Evolutionary conservation across 2,329 filamentous ascomycete species (phyloP).

Genomic region (Pseudopithomyces chartarum): DNA sequence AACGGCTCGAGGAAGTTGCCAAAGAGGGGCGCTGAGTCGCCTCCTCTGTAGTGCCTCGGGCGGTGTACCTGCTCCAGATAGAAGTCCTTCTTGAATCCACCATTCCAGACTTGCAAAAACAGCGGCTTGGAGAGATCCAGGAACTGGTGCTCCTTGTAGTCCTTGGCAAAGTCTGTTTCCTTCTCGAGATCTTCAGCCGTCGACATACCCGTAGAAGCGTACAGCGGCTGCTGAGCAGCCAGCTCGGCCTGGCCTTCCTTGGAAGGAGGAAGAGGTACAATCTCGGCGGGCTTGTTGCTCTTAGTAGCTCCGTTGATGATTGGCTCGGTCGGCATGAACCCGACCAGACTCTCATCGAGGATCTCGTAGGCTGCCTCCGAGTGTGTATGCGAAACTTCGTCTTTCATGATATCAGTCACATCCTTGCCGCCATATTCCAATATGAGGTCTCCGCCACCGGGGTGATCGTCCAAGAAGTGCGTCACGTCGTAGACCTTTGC

Average conservation of each 20-base stretch:
- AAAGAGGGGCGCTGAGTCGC: constrained; percentile 89
- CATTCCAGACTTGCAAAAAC: constrained; percentile 83
- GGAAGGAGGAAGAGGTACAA: constrained; percentile 59
- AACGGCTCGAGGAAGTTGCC: constrained; percentile 99
- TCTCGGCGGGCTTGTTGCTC: constrained; percentile 54
- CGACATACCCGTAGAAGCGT: constrained; percentile 79
- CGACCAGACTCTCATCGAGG: constrained; percentile 82
- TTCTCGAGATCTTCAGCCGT: constrained; percentile 82
- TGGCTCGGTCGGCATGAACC: constrained; percentile 72
- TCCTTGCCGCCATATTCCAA: constrained; percentile 91
- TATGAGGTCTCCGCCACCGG: constrained; percentile 86
- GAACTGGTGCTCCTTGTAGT: constrained; percentile 93
- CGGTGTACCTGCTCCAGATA: constrained; percentile 96
- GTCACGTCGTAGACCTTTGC: constrained; percentile 94
- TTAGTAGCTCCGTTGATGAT: constrained; percentile 56
- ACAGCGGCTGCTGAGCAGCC: constrained; percentile 51
- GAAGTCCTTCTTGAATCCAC: constrained; percentile 92
- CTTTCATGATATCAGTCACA: constrained; percentile 78
- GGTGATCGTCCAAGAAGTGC: constrained; percentile 86
- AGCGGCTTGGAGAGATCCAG: constrained; percentile 85
- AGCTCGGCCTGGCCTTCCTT: constrained; percentile 55
- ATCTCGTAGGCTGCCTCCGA: constrained; percentile 96
- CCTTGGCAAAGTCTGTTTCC: constrained; percentile 76
- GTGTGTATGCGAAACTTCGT: constrained; percentile 81
- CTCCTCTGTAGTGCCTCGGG: constrained; percentile 93